These are phyloP conservation scores for Aspergillus sparsus DNA, from an alignment of 495 filamentous ascomycete genomes.

Conservation along the genomic window DNA sequence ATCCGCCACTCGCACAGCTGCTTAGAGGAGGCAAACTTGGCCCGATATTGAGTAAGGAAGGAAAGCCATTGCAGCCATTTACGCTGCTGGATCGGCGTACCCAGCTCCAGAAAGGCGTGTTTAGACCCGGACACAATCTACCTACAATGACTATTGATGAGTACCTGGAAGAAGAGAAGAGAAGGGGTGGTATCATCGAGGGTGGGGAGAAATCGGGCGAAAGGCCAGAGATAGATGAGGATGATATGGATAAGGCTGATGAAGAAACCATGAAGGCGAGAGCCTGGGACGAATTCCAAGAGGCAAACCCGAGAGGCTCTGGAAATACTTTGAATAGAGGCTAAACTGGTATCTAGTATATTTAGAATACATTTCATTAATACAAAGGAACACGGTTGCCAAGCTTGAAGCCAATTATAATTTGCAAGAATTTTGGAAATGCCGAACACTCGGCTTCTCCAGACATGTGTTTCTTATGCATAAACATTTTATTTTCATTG, in stretches of 20 bases:
- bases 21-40: conserved; percentile 58
- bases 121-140: conserved; percentile 85
- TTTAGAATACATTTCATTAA: background rate
- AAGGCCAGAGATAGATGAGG: conserved; percentile 76
- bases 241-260: conserved; percentile 82
- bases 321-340: conserved; percentile 88
- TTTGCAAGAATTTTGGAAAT: no score
- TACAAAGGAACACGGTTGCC: background rate
- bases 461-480: conserved; percentile 16
- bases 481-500: conserved; percentile 2
- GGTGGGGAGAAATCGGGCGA: conserved; percentile 78
- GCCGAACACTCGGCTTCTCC: background rate
- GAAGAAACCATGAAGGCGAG: conserved; percentile 89
- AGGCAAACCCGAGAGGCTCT: conserved; percentile 83
- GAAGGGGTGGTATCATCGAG: conserved; percentile 85
- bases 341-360: conserved; percentile 33
- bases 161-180: conserved; percentile 88
- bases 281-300: conserved; percentile 92
- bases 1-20: conserved; percentile 58
- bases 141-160: conserved; percentile 99
- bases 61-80: conserved; percentile 89
- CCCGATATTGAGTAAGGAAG: conserved; percentile 75
- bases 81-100: conserved; percentile 79
- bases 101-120: conserved; percentile 78
- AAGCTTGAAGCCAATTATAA: background rate